Evolutionary conservation across 2,329 filamentous ascomycete genomes (phyloP).

Genomic region (Pseudocercospora pini-densiflorae): DNA sequence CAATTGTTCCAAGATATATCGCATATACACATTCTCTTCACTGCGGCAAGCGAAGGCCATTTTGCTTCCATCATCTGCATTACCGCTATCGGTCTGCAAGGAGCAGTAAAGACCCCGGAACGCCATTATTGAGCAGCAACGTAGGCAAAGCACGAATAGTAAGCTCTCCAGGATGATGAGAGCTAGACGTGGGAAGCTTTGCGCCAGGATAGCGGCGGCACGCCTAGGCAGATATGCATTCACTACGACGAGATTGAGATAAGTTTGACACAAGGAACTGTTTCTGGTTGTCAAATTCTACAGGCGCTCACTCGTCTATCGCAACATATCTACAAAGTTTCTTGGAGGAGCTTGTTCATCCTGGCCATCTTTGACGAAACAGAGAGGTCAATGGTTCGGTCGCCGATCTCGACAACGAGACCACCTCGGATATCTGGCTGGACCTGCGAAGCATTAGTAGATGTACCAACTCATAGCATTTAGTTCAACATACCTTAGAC

Average conservation of each 20-base stretch:
- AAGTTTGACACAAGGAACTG: conserved; percentile 15
- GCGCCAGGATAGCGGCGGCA: background rate
- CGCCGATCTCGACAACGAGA: conserved; percentile 92
- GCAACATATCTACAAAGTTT: conserved; percentile 80
- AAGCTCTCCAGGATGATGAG: background rate
- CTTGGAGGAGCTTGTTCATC: conserved; percentile 99
- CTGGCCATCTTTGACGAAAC: conserved; percentile 93
- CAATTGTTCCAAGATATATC: background rate
- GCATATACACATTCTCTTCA: background rate
- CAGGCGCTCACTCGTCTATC: conserved; percentile 18
- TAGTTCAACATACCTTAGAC: conserved; percentile 63
- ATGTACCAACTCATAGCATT: conserved; percentile 43
- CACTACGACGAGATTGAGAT: background rate
- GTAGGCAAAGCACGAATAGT: background rate
- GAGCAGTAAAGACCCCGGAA: background rate
- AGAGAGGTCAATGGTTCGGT: conserved; percentile 97
- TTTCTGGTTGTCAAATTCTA: conserved; percentile 23
- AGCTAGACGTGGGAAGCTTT: background rate
- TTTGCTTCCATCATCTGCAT: background rate
- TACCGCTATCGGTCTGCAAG: background rate
- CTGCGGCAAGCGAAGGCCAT: background rate
- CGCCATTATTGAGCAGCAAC: background rate
- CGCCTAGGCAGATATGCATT: background rate
- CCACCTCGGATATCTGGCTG: conserved; percentile 94
- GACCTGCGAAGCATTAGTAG: conserved; percentile 60